Conservation (phyloP, 306 rosid genomes). For the Hylodesmum podocarpum region DNA sequence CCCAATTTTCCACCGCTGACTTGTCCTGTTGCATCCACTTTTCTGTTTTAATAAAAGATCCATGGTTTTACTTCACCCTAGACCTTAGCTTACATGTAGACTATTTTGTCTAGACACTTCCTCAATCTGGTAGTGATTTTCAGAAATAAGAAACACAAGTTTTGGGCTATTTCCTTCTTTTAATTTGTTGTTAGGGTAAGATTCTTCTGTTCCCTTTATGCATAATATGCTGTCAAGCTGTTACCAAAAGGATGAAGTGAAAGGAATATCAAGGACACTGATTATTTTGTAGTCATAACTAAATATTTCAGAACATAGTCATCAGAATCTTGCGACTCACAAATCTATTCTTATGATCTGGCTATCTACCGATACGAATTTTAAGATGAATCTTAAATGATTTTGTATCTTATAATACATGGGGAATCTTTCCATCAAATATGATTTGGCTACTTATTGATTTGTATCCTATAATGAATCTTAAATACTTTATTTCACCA, state of each 20-base stretch:
- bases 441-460: too few species aligned
- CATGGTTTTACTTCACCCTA: constrained; percentile 19
- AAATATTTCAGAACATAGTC: neutral
- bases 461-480: too few species aligned
- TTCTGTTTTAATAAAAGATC: neutral
- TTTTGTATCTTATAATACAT: too few species aligned
- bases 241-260: constrained; percentile 7
- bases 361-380: too few species aligned
- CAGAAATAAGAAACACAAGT: neutral
- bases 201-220: neutral
- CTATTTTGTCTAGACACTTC: neutral
- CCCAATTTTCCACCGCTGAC: neutral
- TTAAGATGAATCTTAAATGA: too few species aligned
- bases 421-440: too few species aligned
- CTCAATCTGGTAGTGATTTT: constrained; percentile 14
- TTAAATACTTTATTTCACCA: too few species aligned
- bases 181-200: neutral
- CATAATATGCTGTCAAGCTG: neutral
- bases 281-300: neutral
- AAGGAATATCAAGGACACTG: neutral
- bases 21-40: constrained; percentile 2
- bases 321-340: too few species aligned
- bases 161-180: neutral
- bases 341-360: too few species aligned
- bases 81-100: neutral